A percentile compares a stretch with the other conserved stretches of the same genome.
Conservation (phyloP, 2,329 filamentous ascomycete species). For the Microcyclospora pomicola region DNA sequence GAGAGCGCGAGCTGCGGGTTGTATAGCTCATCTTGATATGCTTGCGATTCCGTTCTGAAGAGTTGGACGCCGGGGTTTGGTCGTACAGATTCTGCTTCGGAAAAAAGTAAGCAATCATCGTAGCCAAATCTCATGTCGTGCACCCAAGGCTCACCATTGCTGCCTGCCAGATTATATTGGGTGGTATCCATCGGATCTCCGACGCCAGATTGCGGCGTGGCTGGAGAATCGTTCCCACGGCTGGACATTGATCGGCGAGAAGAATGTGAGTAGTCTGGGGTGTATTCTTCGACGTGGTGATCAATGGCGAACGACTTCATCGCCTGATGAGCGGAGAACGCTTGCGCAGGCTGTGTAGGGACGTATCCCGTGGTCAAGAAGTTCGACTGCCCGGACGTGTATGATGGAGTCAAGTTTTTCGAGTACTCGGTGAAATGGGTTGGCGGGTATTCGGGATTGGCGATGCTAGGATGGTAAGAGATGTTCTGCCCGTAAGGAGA, state of each 20-base stretch:
- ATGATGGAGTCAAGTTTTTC: slow-evolving; percentile 26
- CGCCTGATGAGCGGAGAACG: slow-evolving; percentile 40
- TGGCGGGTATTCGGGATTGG: slow-evolving; percentile 31
- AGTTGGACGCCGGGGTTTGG: slow-evolving; percentile 56
- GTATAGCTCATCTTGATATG: slow-evolving; percentile 74
- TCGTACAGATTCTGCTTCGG: slow-evolving; percentile 37
- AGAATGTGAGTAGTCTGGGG: slow-evolving; percentile 39
- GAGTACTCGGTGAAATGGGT: slow-evolving; percentile 25
- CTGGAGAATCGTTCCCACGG: slow-evolving; percentile 46
- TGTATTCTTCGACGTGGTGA: slow-evolving; percentile 36
- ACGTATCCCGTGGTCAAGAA: slow-evolving; percentile 25
- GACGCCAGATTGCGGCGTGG: slow-evolving; percentile 41
- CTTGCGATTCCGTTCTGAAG: slow-evolving; percentile 65
- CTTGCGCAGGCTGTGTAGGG: slow-evolving; percentile 20
- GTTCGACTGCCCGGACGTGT: slow-evolving; percentile 31
- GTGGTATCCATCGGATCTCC: slow-evolving; percentile 37
- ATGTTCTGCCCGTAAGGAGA: slow-evolving; percentile 28
- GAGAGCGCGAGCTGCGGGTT: slow-evolving; percentile 51
- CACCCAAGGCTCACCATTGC: slow-evolving; percentile 38
- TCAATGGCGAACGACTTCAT: slow-evolving; percentile 47
- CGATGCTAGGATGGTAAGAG: slow-evolving; percentile 28
- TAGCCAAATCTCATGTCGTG: slow-evolving; percentile 18
- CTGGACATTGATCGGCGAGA: slow-evolving; percentile 46
- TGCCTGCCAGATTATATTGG: slow-evolving; percentile 32
- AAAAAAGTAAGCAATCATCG: slow-evolving; percentile 54